Percentiles rank a stretch among this genome's conserved stretches.
phyloP scores from a whole-genome alignment of 2,329 filamentous ascomycete genomes.

The Cercospora sojina region DNA sequence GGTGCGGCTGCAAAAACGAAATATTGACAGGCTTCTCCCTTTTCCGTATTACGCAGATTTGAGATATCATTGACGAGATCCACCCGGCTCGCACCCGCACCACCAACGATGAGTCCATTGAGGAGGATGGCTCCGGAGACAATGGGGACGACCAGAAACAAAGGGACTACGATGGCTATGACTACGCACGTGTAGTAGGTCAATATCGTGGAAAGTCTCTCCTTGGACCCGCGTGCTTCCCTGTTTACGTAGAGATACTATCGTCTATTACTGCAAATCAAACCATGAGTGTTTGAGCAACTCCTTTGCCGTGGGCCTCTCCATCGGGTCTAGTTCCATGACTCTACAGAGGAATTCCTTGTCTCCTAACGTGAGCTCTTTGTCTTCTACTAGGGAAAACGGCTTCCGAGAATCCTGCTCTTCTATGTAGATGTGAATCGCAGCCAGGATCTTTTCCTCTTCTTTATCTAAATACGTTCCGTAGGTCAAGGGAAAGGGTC shows the following conservation, averaged over 20 bases:
- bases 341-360: conserved; percentile 43
- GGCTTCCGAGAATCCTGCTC: conserved; percentile 26
- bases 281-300: conserved; percentile 43
- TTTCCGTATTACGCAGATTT: too few relatives aligned
- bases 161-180: too few relatives aligned
- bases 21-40: too few relatives aligned
- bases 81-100: too few relatives aligned
- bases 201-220: not conserved
- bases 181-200: not conserved
- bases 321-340: conserved; percentile 47
- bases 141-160: too few relatives aligned
- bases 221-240: not conserved
- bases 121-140: too few relatives aligned
- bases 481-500: conserved; percentile 32
- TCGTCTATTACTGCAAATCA: conserved; percentile 18
- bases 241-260: not conserved
- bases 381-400: conserved; percentile 29
- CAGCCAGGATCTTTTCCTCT: conserved; percentile 16
- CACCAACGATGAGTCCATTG: too few relatives aligned
- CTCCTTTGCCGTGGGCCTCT: conserved; percentile 44
- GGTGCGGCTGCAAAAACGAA: too few relatives aligned
- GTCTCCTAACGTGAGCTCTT: conserved; percentile 37
- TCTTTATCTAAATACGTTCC: conserved; percentile 28
- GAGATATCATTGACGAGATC: too few relatives aligned
- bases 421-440: conserved; percentile 20